These are phyloP conservation scores for Metschnikowia colocasiae DNA, from an alignment of 805 yeast genomes.

Conservation along the genomic window DNA sequence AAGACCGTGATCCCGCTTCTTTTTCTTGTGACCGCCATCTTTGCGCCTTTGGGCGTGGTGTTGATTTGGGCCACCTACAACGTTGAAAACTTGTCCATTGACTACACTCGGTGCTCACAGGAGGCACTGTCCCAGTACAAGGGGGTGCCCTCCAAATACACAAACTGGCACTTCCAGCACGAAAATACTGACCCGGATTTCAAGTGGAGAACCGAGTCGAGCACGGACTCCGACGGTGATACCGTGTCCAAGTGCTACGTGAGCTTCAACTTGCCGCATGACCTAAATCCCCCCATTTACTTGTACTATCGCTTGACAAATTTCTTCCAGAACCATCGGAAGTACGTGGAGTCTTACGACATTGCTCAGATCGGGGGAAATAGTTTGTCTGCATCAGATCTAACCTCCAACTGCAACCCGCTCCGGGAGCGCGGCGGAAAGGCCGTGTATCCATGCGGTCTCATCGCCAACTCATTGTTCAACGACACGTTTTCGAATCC, in stretches of 20 bases:
- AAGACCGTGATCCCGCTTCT: slow-evolving; percentile 84
- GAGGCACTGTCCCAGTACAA: slow-evolving; percentile 36
- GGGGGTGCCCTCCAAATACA: slow-evolving; percentile 57
- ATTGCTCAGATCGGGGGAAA: slow-evolving; percentile 76
- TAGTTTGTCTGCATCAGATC: slow-evolving; percentile 50
- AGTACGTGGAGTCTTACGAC: slow-evolving; percentile 84
- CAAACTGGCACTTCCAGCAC: slow-evolving; percentile 57
- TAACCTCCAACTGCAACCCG: slow-evolving; percentile 43
- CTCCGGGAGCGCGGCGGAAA: slow-evolving; percentile 43
- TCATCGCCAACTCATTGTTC: slow-evolving; percentile 88
- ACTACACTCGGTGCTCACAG: slow-evolving; percentile 67
- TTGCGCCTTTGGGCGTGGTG: slow-evolving; percentile 90
- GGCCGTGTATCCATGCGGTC: slow-evolving; percentile 83
- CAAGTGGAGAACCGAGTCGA: slow-evolving; percentile 54
- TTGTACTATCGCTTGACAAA: slow-evolving; percentile 84
- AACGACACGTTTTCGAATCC: slow-evolving; percentile 77
- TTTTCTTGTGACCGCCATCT: slow-evolving; percentile 67
- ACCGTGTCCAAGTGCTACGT: slow-evolving; percentile 52
- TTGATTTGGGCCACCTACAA: slow-evolving; percentile 71
- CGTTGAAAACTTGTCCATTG: slow-evolving; percentile 70
- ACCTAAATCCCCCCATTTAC: slow-evolving; percentile 66
- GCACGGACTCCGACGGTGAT: slow-evolving; percentile 36
- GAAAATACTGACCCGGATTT: slow-evolving; percentile 44
- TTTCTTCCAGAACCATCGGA: slow-evolving; percentile 92
- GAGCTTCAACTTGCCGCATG: slow-evolving; percentile 68